Evolutionary conservation across 2,329 filamentous ascomycete genomes (phyloP).

Genomic region (Xylariaceae sp.): DNA sequence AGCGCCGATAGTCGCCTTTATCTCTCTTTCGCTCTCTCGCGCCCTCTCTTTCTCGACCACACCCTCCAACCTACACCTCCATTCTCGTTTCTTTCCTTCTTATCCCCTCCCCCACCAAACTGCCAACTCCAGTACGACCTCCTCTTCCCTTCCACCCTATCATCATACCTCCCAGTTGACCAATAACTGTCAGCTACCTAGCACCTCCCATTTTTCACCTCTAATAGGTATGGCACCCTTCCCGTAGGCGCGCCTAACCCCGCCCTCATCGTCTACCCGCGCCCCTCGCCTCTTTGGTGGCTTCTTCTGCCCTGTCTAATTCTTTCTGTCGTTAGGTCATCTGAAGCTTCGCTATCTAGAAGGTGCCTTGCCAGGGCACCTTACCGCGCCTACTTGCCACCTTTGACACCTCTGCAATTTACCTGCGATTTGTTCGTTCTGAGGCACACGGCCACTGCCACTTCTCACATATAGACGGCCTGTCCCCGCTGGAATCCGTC

Average conservation of each 20-base stretch:
- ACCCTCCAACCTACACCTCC: not conserved
- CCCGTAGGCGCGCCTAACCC: not conserved
- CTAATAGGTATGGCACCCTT: conserved; percentile 5
- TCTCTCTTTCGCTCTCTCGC: too few relatives aligned
- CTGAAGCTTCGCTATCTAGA: conserved; percentile 8
- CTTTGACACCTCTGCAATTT: conserved; percentile 11
- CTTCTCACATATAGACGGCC: not conserved
- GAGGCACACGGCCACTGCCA: conserved; percentile 2
- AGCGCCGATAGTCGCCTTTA: too few relatives aligned
- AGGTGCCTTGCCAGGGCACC: conserved; percentile 3
- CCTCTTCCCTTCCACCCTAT: not conserved
- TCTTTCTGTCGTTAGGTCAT: conserved; percentile 11
- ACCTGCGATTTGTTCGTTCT: conserved; percentile 8
- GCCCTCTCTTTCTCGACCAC: too few relatives aligned
- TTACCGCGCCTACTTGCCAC: not conserved
- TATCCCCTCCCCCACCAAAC: not conserved
- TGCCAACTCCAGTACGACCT: not conserved
- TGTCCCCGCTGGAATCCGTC: not conserved
- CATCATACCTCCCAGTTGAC: not conserved
- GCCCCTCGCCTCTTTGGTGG: not conserved
- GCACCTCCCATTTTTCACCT: not conserved
- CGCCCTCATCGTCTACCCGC: not conserved
- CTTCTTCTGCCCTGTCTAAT: not conserved
- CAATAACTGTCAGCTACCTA: not conserved
- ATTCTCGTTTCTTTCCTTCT: not conserved